Evolutionary conservation across 208 protist genomes (phyloP).

Genomic region (Wallacemonas rigidus): DNA sequence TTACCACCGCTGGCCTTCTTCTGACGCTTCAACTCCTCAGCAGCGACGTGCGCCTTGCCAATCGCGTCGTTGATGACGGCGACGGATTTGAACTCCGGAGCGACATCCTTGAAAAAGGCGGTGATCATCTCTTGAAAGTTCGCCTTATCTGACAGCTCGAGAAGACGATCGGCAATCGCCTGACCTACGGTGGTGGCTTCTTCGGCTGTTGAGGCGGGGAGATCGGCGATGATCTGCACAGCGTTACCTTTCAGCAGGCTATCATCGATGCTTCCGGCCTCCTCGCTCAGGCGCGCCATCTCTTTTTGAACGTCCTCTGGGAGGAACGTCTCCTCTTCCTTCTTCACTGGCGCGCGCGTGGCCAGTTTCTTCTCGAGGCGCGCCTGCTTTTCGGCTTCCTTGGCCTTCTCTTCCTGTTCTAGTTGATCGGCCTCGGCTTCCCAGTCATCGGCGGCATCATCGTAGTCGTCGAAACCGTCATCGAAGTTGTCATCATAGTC

Average conservation of each 20-base stretch:
- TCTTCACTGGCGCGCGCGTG: conserved; percentile 53
- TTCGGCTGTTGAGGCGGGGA: conserved; percentile 29
- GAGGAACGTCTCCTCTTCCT: conserved; percentile 39
- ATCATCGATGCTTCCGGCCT: conserved; percentile 35
- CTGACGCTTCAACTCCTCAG: conserved; percentile 47
- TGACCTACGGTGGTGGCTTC: conserved; percentile 48
- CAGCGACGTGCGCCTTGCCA: conserved; percentile 45
- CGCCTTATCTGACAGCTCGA: conserved; percentile 30
- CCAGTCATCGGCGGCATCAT: conserved; percentile 88
- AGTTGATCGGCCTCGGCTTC: conserved; percentile 68
- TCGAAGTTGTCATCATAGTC: conserved; percentile 39
- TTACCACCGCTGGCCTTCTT: conserved; percentile 34
- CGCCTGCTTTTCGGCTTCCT: conserved; percentile 49
- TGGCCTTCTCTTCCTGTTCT: conserved; percentile 56
- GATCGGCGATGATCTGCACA: conserved; percentile 45
- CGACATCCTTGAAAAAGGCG: conserved; percentile 54
- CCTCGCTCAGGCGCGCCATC: conserved; percentile 57
- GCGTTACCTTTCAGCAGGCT: conserved; percentile 32
- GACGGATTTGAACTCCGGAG: conserved; percentile 43
- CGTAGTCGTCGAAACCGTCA: conserved; percentile 54
- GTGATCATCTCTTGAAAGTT: conserved; percentile 56
- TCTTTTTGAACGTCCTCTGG: conserved; percentile 52
- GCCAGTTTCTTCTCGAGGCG: conserved; percentile 64
- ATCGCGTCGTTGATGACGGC: conserved; percentile 42
- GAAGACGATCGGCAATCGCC: conserved; percentile 61